These are phyloP conservation scores for Fragilariopsis cylindrus DNA, from an alignment of 108 stramenopile species.

Conservation along the genomic window DNA sequence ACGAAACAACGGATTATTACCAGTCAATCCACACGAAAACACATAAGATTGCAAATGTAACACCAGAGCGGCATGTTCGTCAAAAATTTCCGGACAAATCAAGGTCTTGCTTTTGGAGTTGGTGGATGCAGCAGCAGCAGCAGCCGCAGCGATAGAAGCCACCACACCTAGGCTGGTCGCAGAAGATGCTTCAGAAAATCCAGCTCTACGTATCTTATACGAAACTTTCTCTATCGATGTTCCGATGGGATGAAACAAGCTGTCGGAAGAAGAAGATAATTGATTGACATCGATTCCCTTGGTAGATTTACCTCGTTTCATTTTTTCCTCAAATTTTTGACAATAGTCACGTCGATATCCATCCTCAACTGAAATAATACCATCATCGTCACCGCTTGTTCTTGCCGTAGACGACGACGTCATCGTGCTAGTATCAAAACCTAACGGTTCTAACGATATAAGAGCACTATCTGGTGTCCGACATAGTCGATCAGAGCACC, in stretches of 20 bases:
- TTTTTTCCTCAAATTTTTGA: slow-evolving; percentile 52
- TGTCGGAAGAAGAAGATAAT: background rate
- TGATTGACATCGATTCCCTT: no score
- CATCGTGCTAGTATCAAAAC: slow-evolving; percentile 26
- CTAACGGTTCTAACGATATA: slow-evolving; percentile 58
- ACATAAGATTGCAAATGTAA: slow-evolving; percentile 69
- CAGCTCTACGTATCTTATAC: background rate
- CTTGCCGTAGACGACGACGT: slow-evolving; percentile 32
- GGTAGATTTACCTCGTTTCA: slow-evolving; percentile 43
- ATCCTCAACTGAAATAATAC: slow-evolving; percentile 40
- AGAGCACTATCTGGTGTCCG: slow-evolving; percentile 34
- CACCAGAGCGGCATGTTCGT: slow-evolving; percentile 72
- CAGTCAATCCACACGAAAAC: slow-evolving; percentile 38
- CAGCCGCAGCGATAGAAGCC: slow-evolving; percentile 26
- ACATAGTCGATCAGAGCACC: slow-evolving; percentile 27
- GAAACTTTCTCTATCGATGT: slow-evolving; percentile 10
- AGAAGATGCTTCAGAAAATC: background rate
- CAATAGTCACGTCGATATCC: slow-evolving; percentile 57
- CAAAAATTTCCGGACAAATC: slow-evolving; percentile 58
- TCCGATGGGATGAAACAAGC: slow-evolving; percentile 39
- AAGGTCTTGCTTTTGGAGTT: slow-evolving; percentile 18
- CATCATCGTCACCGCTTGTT: background rate
- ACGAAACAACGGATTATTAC: slow-evolving; percentile 9
- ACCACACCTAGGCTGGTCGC: slow-evolving; percentile 4
- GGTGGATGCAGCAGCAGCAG: slow-evolving; percentile 14